A percentile compares a stretch with the other conserved stretches of the same genome.
Evolutionary conservation across 345 rosid genomes (phyloP).

Genomic region (Litchi chinensis): DNA sequence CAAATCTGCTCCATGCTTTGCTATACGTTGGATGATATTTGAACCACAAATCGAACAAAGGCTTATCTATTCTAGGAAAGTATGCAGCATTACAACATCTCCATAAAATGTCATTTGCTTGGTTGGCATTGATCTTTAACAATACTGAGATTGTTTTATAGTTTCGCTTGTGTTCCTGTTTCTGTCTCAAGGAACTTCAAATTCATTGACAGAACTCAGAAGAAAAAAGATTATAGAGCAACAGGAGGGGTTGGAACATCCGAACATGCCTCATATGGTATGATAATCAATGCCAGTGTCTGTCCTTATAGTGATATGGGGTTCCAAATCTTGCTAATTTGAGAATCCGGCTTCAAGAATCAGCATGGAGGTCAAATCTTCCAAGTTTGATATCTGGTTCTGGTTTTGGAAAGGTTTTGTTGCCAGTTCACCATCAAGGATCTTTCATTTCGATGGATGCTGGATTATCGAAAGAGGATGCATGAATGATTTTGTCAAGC

Average conservation of each 20-base stretch:
- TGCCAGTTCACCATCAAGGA: not conserved
- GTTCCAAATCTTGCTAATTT: not conserved
- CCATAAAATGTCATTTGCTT: not conserved
- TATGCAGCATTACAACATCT: too few species aligned
- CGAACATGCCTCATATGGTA: too few species aligned
- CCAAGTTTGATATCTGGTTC: too few species aligned
- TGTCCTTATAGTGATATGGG: not conserved
- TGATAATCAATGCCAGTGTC: not conserved
- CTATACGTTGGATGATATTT: too few species aligned
- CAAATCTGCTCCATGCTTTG: too few species aligned
- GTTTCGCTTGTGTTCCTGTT: not conserved
- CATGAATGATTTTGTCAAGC: not conserved
- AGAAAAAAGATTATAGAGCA: not conserved
- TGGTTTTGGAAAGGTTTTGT: not conserved
- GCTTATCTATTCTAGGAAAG: too few species aligned
- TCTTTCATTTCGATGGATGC: not conserved
- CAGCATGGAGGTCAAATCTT: too few species aligned
- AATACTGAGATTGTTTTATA: not conserved
- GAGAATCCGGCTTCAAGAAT: too few species aligned
- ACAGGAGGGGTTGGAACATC: not conserved
- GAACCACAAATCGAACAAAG: too few species aligned
- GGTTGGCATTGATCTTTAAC: not conserved
- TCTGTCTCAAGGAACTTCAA: not conserved
- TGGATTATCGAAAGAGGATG: not conserved
- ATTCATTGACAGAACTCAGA: not conserved